Evolutionary conservation across 192 early-diverging fungal genomes (phyloP).

Genomic region (Gaertneriomyces sp.): DNA sequence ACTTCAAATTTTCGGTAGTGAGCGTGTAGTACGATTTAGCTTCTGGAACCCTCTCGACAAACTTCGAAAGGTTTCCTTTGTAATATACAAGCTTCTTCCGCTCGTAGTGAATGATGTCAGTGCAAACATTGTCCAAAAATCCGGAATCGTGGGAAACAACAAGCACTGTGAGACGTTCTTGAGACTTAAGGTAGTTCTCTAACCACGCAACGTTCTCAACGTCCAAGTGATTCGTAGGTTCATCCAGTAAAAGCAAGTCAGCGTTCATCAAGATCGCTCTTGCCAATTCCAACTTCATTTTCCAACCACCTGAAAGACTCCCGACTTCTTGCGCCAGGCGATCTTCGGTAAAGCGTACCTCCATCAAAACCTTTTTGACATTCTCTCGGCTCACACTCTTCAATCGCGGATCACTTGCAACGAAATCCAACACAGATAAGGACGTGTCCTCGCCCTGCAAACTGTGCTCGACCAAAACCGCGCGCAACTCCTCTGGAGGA

Average conservation of each 20-base stretch:
- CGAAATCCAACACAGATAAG: constrained; percentile 49
- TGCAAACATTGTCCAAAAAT: constrained; percentile 78
- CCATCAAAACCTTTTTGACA: constrained; percentile 30
- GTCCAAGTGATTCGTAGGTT: constrained; percentile 90
- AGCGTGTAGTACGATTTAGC: constrained; percentile 75
- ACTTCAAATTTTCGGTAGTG: constrained; percentile 64
- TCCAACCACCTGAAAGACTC: constrained; percentile 59
- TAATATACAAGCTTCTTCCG: constrained; percentile 74
- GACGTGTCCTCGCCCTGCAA: constrained; percentile 47
- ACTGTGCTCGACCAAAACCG: constrained; percentile 52
- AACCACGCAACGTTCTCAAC: constrained; percentile 73
- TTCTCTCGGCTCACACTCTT: constrained; percentile 27
- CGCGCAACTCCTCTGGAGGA: constrained; percentile 42
- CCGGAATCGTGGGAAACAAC: constrained; percentile 80
- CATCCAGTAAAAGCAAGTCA: constrained; percentile 86
- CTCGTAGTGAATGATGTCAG: constrained; percentile 75
- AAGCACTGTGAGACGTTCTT: constrained; percentile 64
- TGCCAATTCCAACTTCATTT: constrained; percentile 61
- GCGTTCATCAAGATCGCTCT: constrained; percentile 65
- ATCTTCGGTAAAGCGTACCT: constrained; percentile 48
- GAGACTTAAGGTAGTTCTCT: constrained; percentile 64
- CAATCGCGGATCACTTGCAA: constrained; percentile 40
- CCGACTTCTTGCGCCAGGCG: constrained; percentile 39
- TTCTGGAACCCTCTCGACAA: constrained; percentile 69
- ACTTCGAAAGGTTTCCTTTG: constrained; percentile 74